phyloP scores from a whole-genome alignment of 192 early-diverging fungal species.

The Paraglomus occultum region DNA sequence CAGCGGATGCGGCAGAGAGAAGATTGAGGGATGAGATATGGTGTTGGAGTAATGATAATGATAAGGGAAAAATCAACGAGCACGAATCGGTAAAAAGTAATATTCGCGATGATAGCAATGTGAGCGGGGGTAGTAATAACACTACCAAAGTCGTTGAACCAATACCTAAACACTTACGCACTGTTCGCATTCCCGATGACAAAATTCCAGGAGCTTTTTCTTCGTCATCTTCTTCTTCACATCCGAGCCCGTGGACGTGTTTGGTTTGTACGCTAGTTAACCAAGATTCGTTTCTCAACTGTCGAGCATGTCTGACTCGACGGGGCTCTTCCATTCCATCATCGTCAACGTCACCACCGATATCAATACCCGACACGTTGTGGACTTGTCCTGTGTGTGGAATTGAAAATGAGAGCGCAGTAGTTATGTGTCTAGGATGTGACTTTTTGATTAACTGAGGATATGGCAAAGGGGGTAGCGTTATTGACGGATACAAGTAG shows the following conservation, averaged over 20 bases:
- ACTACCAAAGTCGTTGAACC: too few species aligned
- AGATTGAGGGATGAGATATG: conserved; percentile 59
- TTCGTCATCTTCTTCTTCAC: too few species aligned
- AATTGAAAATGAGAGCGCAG: conserved; percentile 3
- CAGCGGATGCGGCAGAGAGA: conserved; percentile 67
- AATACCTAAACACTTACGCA: neutral
- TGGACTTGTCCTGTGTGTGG: conserved; percentile 20
- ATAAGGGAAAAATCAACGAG: conserved; percentile 17
- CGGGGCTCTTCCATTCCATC: too few species aligned
- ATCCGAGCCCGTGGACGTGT: conserved; percentile 48
- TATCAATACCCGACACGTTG: neutral
- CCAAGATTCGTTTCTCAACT: conserved; percentile 40
- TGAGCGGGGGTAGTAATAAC: neutral
- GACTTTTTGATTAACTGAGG: conserved; percentile 25
- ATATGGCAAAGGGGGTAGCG: too few species aligned
- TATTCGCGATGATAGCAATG: conserved; percentile 1
- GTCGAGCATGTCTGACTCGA: conserved; percentile 42
- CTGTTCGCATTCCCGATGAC: neutral
- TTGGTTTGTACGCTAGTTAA: conserved; percentile 58
- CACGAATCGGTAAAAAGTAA: neutral
- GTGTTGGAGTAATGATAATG: conserved; percentile 55
- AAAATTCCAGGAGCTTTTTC: neutral
- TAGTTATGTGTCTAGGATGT: conserved; percentile 26
- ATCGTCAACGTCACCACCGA: neutral
- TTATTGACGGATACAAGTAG: too few species aligned